Percentiles rank a stretch among this genome's conserved stretches.
phyloP scores from a whole-genome alignment of 345 rosid genomes.

The Bruguiera parviflora region DNA sequence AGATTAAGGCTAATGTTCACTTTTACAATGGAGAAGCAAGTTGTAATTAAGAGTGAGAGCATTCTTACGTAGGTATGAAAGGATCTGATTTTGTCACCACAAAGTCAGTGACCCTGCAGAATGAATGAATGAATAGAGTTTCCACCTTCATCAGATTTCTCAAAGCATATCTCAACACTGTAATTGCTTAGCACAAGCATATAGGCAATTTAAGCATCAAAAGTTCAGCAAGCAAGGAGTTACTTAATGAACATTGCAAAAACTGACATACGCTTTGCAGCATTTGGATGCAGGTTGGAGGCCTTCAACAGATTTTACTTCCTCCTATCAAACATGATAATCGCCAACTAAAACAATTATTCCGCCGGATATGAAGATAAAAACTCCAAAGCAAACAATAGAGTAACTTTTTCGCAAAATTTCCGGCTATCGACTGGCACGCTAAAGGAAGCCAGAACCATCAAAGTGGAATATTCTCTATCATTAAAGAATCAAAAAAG shows the following conservation, averaged over 20 bases:
- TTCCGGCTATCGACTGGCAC: too few species aligned
- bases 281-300: slow-evolving; percentile 63
- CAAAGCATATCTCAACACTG: not conserved
- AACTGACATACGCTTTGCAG: slow-evolving; percentile 78
- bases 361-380: not conserved
- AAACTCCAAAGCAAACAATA: not conserved
- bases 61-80: slow-evolving; percentile 46
- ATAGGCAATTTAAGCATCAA: not conserved
- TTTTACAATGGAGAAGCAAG: not conserved
- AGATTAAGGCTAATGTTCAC: not conserved
- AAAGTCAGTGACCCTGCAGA: slow-evolving; percentile 49
- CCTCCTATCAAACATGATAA: slow-evolving; percentile 49
- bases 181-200: not conserved
- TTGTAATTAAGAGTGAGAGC: not conserved
- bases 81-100: slow-evolving; percentile 69
- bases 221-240: slow-evolving; percentile 4
- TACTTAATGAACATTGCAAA: not conserved
- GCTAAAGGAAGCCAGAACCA: too few species aligned
- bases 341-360: not conserved
- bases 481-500: too few species aligned
- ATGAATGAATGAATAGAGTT: not conserved
- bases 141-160: not conserved
- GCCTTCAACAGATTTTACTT: slow-evolving; percentile 53
- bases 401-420: too few species aligned
- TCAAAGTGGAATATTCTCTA: too few species aligned